Evolutionary conservation across 106 monocot species (phyloP).

Genomic region (Dendrobium huoshanense): DNA sequence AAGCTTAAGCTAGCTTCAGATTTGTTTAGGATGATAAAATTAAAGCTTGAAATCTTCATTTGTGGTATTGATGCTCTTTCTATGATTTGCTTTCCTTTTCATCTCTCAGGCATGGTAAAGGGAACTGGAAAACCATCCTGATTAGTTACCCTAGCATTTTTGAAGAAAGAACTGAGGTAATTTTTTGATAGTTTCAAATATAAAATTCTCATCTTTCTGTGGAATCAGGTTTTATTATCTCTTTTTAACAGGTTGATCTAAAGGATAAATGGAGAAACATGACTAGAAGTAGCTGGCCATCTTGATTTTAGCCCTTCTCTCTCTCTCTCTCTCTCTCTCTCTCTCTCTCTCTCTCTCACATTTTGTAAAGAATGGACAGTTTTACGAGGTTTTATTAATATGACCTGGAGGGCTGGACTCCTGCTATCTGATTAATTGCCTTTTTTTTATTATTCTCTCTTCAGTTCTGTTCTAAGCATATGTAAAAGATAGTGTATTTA

Average conservation of each 20-base stretch:
- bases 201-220: not conserved
- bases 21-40: no score
- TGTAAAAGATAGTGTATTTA: no score
- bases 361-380: not conserved
- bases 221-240: not conserved
- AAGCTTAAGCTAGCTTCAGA: no score
- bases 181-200: not conserved
- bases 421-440: no score
- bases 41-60: no score
- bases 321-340: not conserved
- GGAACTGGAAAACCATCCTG: not conserved
- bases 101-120: not conserved
- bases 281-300: not conserved
- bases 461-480: no score
- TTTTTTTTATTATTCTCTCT: no score
- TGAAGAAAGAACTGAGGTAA: constrained; percentile 8
- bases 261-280: constrained; percentile 6
- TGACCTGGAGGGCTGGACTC: no score
- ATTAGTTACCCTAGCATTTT: not conserved
- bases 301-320: not conserved
- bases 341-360: not conserved
- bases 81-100: not conserved
- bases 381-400: not conserved
- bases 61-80: no score
- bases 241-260: not conserved